A percentile compares a stretch with the other conserved stretches of the same genome.
Evolutionary conservation across 176 grass and related monocot species (phyloP).

Genomic region (Aegilops bicornis): DNA sequence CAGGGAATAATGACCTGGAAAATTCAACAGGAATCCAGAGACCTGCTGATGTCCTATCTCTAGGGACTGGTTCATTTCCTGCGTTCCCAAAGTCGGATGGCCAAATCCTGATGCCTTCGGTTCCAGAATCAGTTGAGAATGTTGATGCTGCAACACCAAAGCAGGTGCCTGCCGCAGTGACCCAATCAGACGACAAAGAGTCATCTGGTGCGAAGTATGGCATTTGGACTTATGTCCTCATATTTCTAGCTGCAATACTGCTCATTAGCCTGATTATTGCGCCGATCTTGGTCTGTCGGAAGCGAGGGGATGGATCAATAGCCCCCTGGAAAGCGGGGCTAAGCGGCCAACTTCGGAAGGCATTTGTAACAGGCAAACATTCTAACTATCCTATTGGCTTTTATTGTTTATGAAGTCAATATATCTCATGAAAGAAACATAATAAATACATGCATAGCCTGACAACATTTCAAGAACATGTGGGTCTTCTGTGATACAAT

Average conservation of each 20-base stretch:
- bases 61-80: slow-evolving; percentile 76
- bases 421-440: slow-evolving; percentile 1
- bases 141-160: slow-evolving; percentile 18
- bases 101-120: slow-evolving; percentile 34
- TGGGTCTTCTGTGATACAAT: slow-evolving; percentile 11
- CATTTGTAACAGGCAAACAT: slow-evolving; percentile 71
- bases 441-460: slow-evolving; percentile 9
- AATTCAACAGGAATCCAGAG: slow-evolving; percentile 34
- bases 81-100: slow-evolving; percentile 46
- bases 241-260: slow-evolving; percentile 44
- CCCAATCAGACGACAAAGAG: slow-evolving; percentile 38
- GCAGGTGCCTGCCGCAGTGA: slow-evolving; percentile 27
- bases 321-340: slow-evolving; percentile 83
- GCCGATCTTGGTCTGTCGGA: slow-evolving; percentile 46
- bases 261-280: slow-evolving; percentile 42
- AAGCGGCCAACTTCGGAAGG: slow-evolving; percentile 77
- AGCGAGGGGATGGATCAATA: slow-evolving; percentile 41
- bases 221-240: slow-evolving; percentile 58
- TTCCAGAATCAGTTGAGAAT: slow-evolving; percentile 42
- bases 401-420: slow-evolving; percentile 24
- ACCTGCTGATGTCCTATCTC: slow-evolving; percentile 48
- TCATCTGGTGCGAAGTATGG: slow-evolving; percentile 30
- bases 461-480: not conserved
- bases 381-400: not conserved
- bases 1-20: slow-evolving; percentile 45